A percentile compares a stretch with the other conserved stretches of the same genome.
Conservation (phyloP, 306 rosid genomes). For the Quercus wislizeni region DNA sequence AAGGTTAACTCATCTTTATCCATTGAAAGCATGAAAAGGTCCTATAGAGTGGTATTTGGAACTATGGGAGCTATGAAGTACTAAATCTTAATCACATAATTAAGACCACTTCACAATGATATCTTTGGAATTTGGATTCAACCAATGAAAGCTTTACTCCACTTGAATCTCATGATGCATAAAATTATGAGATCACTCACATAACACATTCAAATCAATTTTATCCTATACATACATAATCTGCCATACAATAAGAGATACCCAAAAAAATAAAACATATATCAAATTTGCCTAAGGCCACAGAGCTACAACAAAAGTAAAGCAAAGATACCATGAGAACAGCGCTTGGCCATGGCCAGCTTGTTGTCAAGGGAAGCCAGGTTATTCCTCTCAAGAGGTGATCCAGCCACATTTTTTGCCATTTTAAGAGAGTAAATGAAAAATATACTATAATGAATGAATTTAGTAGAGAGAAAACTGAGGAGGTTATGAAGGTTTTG, state of each 20-base stretch:
- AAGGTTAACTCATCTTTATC: not conserved
- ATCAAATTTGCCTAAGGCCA: not conserved
- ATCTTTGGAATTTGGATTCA: not conserved
- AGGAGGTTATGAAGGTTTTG: constrained; percentile 13
- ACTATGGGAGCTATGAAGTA: constrained; percentile 8
- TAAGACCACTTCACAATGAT: not conserved
- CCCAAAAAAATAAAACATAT: not conserved
- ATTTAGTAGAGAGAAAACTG: not conserved
- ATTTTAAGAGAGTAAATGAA: constrained; percentile 25
- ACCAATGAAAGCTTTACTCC: not conserved
- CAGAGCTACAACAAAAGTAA: not conserved
- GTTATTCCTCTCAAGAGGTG: constrained; percentile 51
- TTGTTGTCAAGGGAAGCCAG: constrained; percentile 65
- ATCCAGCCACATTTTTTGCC: constrained; percentile 60
- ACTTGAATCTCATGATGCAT: too few relatives aligned
- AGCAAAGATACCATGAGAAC: constrained; percentile 53
- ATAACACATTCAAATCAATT: not conserved
- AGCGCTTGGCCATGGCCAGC: constrained; percentile 83
- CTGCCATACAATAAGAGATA: not conserved
- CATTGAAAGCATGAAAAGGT: constrained; percentile 6
- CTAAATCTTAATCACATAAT: constrained; percentile 27
- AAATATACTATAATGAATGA: not conserved
- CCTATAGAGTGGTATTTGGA: not conserved
- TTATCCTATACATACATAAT: not conserved
- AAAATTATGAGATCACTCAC: not conserved